A percentile compares a stretch with the other conserved stretches of the same genome.
These are phyloP conservation scores for Collybiopsis luxurians DNA, from an alignment of 768 basidiomycete genomes.

Conservation along the genomic window DNA sequence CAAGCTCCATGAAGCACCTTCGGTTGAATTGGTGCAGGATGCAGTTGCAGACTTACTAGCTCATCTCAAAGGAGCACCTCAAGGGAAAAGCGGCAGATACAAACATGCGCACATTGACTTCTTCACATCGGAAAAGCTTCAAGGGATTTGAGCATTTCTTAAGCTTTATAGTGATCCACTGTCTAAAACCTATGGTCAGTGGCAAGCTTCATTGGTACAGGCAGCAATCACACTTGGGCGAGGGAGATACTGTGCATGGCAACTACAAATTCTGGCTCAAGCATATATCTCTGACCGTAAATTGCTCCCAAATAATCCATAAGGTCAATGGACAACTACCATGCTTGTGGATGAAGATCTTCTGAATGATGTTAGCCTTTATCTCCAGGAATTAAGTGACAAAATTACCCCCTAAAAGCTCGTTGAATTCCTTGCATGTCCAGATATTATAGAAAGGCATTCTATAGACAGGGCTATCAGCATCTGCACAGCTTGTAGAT, in stretches of 20 bases:
- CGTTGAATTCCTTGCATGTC: conserved; percentile 17
- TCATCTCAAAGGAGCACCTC: not conserved
- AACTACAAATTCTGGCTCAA: conserved; percentile 13
- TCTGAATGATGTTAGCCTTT: conserved; percentile 18
- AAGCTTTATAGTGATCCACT: conserved; percentile 12
- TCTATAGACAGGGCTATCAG: conserved; percentile 15
- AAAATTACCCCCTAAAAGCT: conserved; percentile 22
- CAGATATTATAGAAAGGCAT: conserved; percentile 11
- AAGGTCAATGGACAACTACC: conserved; percentile 23
- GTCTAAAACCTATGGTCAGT: conserved; percentile 16
- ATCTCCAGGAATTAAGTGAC: conserved; percentile 22
- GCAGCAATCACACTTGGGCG: conserved; percentile 16
- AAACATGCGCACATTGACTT: conserved; percentile 14
- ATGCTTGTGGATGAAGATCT: conserved; percentile 25
- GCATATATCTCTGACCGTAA: conserved; percentile 17
- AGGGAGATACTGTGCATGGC: conserved; percentile 17
- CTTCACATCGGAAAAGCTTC: conserved; percentile 14
- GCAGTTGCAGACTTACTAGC: not conserved
- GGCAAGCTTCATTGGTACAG: conserved; percentile 19
- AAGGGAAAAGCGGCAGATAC: conserved; percentile 11
- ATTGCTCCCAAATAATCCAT: conserved; percentile 24
- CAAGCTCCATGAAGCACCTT: not conserved
- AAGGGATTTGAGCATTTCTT: conserved; percentile 19
- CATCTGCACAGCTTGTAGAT: conserved; percentile 19
- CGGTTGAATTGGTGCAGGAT: not conserved